A percentile compares a stretch with the other conserved stretches of the same genome.
Conservation (phyloP, 108 stramenopile species). For the Skeletonema potamos region DNA sequence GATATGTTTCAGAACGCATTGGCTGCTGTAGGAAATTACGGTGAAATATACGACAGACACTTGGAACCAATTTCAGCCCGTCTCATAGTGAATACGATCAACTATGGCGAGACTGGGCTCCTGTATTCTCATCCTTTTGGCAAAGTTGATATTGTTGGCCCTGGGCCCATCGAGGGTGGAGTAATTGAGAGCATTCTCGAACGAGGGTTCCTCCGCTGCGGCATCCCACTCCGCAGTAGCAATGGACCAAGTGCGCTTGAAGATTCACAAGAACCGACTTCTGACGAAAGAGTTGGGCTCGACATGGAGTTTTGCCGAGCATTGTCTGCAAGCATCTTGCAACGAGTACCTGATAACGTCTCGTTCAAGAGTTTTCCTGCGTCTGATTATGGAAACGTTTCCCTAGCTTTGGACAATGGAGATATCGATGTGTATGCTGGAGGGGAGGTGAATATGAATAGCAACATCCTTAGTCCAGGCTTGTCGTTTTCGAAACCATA, state of each 20-base stretch:
- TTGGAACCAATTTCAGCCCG: constrained; percentile 30
- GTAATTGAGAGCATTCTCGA: constrained; percentile 17
- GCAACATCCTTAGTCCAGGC: too few relatives aligned
- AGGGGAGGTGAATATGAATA: too few relatives aligned
- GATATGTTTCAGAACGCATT: constrained; percentile 20
- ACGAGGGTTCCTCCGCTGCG: constrained; percentile 45
- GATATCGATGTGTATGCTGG: constrained; percentile 3
- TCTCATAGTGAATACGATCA: constrained; percentile 17
- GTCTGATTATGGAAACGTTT: neutral
- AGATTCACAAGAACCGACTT: too few relatives aligned
- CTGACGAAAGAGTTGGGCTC: constrained; percentile 1
- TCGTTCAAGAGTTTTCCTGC: constrained; percentile 23
- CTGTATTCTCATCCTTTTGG: constrained; percentile 48
- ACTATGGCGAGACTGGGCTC: constrained; percentile 29
- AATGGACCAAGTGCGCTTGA: too few relatives aligned
- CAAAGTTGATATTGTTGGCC: neutral
- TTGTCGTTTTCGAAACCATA: too few relatives aligned
- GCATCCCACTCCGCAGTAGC: constrained; percentile 8
- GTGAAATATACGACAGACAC: constrained; percentile 31
- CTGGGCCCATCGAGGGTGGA: neutral
- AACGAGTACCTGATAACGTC: constrained; percentile 4
- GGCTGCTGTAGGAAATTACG: constrained; percentile 41
- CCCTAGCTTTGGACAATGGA: too few relatives aligned
- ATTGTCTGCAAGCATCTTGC: constrained; percentile 36
- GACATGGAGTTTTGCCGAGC: constrained; percentile 51